Evolutionary conservation across 805 yeast species (phyloP).

Genomic region (Lachancea quebecensis): DNA sequence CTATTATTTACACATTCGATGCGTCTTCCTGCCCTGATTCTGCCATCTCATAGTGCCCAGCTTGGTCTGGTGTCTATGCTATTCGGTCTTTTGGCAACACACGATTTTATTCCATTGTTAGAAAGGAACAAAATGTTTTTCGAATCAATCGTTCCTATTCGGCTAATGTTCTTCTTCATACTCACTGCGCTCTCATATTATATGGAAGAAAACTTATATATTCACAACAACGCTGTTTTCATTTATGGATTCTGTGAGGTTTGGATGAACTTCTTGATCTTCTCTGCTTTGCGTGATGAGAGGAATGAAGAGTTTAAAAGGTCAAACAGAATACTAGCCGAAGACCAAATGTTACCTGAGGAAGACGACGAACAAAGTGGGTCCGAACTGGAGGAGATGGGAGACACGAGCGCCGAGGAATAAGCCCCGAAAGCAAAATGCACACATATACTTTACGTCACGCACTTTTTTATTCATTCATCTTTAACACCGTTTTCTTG

Average conservation of each 20-base stretch:
- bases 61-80: constrained; percentile 45
- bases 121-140: constrained; percentile 42
- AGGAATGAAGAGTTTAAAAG: constrained; percentile 42
- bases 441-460: background rate
- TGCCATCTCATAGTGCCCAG: constrained; percentile 36
- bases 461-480: background rate
- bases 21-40: constrained; percentile 36
- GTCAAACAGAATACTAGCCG: constrained; percentile 14
- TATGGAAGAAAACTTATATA: constrained; percentile 34
- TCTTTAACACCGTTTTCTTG: background rate
- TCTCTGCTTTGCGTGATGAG: constrained; percentile 59
- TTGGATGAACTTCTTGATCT: constrained; percentile 62
- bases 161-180: constrained; percentile 44
- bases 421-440: background rate
- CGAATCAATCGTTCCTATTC: constrained; percentile 52
- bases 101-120: constrained; percentile 55
- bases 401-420: background rate
- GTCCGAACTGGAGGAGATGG: background rate
- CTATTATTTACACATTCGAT: constrained; percentile 54
- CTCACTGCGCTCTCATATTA: constrained; percentile 45
- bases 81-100: constrained; percentile 38
- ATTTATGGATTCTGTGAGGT: constrained; percentile 55
- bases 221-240: constrained; percentile 61
- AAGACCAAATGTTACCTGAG: constrained; percentile 6
- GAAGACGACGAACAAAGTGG: constrained; percentile 8